Evolutionary conservation across 2,329 filamentous ascomycete species (phyloP).

Genomic region (Tympanopsis confertula): DNA sequence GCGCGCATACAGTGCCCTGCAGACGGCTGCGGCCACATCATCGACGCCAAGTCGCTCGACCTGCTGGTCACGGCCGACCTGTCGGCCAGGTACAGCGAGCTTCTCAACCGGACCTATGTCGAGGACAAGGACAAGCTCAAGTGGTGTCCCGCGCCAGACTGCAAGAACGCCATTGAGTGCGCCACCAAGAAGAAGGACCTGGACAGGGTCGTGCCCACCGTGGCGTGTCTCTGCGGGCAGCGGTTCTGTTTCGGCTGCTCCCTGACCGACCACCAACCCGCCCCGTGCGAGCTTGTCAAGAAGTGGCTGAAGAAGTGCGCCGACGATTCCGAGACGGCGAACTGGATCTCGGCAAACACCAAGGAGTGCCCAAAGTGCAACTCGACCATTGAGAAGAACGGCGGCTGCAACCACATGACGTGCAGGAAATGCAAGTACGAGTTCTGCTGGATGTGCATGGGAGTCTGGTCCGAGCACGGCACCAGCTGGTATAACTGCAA

Average conservation of each 20-base stretch:
- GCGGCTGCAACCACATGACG: constrained; percentile 96
- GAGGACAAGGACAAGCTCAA: constrained; percentile 92
- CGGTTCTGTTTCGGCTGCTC: constrained; percentile 96
- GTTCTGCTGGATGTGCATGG: constrained; percentile 99
- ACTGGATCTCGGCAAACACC: constrained; percentile 98
- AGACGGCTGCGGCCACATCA: constrained; percentile 75
- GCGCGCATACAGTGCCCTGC: constrained; percentile 88
- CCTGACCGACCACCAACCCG: constrained; percentile 80
- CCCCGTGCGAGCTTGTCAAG: constrained; percentile 83
- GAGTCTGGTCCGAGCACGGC: constrained; percentile 93
- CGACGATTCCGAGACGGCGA: constrained; percentile 94
- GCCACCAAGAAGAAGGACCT: constrained; percentile 79
- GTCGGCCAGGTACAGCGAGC: constrained; percentile 59
- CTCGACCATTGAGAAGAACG: constrained; percentile 98
- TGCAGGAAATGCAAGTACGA: constrained; percentile 92
- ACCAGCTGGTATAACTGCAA: constrained; percentile 99
- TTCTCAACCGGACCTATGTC: constrained; percentile 88
- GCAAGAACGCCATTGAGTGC: constrained; percentile 84
- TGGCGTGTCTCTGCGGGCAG: constrained; percentile 73
- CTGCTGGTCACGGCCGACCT: constrained; percentile 54
- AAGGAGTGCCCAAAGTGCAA: constrained; percentile 95
- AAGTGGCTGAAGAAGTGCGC: constrained; percentile 97
- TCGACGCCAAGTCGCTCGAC: constrained; percentile 79
- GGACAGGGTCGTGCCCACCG: constrained; percentile 74
- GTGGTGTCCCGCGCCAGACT: constrained; percentile 98